Evolutionary conservation across 2,329 filamentous ascomycete genomes (phyloP).

Genomic region (Ceratocystis papillata): DNA sequence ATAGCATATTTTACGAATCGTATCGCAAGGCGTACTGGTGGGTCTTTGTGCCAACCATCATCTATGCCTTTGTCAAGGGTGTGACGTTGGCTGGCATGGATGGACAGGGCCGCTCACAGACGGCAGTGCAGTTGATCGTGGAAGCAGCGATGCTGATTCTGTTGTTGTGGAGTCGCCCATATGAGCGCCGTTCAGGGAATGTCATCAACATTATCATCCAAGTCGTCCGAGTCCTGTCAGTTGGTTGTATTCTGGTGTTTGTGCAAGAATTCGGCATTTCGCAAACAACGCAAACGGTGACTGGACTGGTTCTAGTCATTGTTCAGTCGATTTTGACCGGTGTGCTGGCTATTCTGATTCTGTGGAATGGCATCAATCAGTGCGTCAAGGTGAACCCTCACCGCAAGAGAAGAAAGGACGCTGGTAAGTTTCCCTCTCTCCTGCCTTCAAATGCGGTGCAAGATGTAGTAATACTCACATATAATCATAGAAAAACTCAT

Average conservation of each 20-base stretch:
- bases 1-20: conserved; percentile 92
- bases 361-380: conserved; percentile 74
- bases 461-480: conserved; percentile 27
- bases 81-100: conserved; percentile 74
- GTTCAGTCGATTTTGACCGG: conserved; percentile 78
- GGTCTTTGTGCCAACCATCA: conserved; percentile 79
- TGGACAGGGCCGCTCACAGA: conserved; percentile 74
- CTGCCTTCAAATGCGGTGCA: conserved; percentile 15
- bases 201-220: conserved; percentile 91
- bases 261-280: conserved; percentile 84
- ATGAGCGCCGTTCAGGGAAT: conserved; percentile 74
- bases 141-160: conserved; percentile 70
- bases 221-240: conserved; percentile 75
- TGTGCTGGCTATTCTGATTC: conserved; percentile 73
- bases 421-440: conserved; percentile 49
- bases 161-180: conserved; percentile 76
- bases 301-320: conserved; percentile 85
- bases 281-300: conserved; percentile 87
- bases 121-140: conserved; percentile 65
- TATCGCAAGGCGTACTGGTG: conserved; percentile 96
- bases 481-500: conserved; percentile 50
- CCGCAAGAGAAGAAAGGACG: conserved; percentile 74
- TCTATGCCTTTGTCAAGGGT: conserved; percentile 86
- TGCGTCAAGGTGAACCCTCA: conserved; percentile 85
- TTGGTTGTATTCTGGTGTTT: conserved; percentile 81